Base-by-base conservation (phyloP, 257 asterid species). In the Przewalskia tangutica region DNA sequence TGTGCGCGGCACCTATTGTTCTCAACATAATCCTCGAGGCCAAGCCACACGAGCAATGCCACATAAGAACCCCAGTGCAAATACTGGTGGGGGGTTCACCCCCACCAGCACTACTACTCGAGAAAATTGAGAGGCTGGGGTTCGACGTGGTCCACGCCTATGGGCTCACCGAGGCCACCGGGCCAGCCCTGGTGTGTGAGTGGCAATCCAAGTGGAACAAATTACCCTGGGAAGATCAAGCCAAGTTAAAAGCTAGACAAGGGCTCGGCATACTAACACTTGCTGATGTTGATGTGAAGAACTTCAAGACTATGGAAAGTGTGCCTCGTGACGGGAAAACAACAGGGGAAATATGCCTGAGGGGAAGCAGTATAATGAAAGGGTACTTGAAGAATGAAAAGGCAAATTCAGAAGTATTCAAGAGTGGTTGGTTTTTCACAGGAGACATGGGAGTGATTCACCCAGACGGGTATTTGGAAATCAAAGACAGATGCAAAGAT, bases 161-260 rank as follows among this genome's bases (percentile, higher is more conserved):
- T 83, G 98, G 98, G 0, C 83, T 95, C 8, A 95, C 98, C 0
- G 98, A 95, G 87, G 98, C 98, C 18, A 92, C 97, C 0, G 98
- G 98, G 10, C 97, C 98, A 0, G 97, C 97, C 8, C 85, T 93
- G 3, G 97, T 95, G 18, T 91, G 97, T 78, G 98, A 95, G 89
- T 95, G 92, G 98, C 93, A 89, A 78, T 51, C 64, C 1, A 66
- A 82, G 83, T 94, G 97, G 98, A 83, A 94, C 80, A 3, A 17
- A 0, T 77, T 94, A 23, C 77, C 91, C 1, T 3, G 14, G 0
- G 84, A 77, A 32, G 89, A 89, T 0, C 90, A 87, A 68, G 87
- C 91, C 60, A 48, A 58, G 67, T 86, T 93, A 67, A 94, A 93
- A 71, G 92, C 97, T 0, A 66, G 98, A 48, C 98, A 94, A 75